Evolutionary conservation across 176 grass and related monocot genomes (phyloP).

Genomic region (Eleusine indica): DNA sequence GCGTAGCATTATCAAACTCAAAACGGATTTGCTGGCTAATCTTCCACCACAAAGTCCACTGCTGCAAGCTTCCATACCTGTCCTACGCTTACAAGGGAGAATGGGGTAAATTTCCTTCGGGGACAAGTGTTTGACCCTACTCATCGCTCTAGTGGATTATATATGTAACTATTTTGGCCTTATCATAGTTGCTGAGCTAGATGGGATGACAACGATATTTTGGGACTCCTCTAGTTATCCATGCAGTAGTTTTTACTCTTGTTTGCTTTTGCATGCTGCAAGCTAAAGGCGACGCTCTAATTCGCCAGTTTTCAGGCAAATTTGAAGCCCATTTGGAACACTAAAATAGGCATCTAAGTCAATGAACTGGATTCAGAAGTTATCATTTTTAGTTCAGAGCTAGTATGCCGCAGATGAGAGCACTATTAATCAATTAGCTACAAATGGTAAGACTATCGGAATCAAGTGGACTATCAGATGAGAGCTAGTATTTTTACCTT

Average conservation of each 20-base stretch:
- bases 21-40: background rate
- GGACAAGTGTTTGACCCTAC: conserved; percentile 30
- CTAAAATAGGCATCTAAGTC: background rate
- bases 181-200: background rate
- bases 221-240: background rate
- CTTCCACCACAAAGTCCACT: conserved; percentile 9
- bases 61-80: background rate
- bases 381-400: background rate
- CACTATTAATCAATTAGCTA: background rate
- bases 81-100: background rate
- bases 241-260: background rate
- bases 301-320: background rate
- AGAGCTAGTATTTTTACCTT: too few relatives aligned
- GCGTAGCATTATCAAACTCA: background rate
- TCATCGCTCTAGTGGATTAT: background rate
- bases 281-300: background rate
- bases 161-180: background rate
- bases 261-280: background rate
- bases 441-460: background rate
- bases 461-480: too few relatives aligned
- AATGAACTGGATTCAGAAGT: background rate
- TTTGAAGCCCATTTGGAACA: background rate
- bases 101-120: background rate
- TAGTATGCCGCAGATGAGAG: background rate
- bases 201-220: background rate